phyloP scores from a whole-genome alignment of 2,329 filamentous ascomycete genomes.

The Sclerotinia trifoliorum region DNA sequence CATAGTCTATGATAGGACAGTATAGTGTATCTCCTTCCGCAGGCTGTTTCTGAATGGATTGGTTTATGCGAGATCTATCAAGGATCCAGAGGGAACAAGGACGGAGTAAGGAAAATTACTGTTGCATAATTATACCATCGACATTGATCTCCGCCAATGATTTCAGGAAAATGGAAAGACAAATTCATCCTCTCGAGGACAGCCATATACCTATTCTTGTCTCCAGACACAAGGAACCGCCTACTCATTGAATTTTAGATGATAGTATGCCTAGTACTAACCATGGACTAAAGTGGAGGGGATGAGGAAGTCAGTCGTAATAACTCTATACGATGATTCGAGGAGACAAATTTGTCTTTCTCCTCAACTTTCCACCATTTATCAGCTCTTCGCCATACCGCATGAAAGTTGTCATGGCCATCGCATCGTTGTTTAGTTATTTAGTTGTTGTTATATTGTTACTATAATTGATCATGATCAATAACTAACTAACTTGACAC shows the following conservation, averaged over 20 bases:
- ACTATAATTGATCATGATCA: too few relatives aligned
- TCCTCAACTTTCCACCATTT: neutral
- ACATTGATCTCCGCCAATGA: too few relatives aligned
- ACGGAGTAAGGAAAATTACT: too few relatives aligned
- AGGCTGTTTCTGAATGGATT: too few relatives aligned
- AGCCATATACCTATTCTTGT: neutral
- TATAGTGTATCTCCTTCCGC: too few relatives aligned
- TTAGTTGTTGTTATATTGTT: too few relatives aligned
- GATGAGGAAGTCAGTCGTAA: neutral
- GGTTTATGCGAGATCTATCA: too few relatives aligned
- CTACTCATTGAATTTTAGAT: neutral
- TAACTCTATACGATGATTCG: neutral
- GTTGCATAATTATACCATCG: too few relatives aligned
- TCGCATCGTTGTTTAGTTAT: neutral
- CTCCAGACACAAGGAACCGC: neutral
- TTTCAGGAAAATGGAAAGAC: too few relatives aligned
- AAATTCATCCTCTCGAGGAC: too few relatives aligned
- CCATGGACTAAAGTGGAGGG: neutral
- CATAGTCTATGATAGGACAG: too few relatives aligned
- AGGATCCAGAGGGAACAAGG: too few relatives aligned
- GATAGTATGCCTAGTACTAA: neutral
- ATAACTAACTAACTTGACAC: neutral
- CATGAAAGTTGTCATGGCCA: neutral
- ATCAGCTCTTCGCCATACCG: neutral
- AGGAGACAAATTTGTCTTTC: neutral